Conservation (phyloP, 768 basidiomycete species). For the Trametes villosa region DNA sequence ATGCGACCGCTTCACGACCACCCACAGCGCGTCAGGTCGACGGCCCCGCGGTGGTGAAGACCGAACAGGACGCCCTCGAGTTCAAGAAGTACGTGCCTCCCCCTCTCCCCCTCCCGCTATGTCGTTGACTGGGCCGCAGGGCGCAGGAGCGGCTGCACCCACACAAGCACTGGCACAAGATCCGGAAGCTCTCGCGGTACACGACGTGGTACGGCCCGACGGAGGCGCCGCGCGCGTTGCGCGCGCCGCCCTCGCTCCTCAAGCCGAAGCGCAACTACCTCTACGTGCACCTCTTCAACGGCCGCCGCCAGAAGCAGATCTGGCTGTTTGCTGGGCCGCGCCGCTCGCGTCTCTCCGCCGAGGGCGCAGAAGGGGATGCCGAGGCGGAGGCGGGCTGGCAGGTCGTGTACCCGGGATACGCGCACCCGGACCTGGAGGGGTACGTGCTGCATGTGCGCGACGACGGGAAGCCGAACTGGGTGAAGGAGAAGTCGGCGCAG, state of each 20-base stretch:
- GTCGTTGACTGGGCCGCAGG: no score
- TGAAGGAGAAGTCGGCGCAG: background rate
- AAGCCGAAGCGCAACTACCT: background rate
- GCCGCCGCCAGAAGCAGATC: background rate
- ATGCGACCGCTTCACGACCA: no score
- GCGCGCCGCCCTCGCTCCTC: background rate
- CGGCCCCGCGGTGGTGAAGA: no score
- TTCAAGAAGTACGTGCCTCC: no score
- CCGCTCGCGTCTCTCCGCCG: background rate
- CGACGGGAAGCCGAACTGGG: background rate
- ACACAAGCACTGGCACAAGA: background rate
- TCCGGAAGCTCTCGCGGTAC: background rate
- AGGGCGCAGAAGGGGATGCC: background rate
- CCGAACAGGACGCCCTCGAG: no score
- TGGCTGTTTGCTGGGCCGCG: background rate
- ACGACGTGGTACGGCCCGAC: conserved; percentile 11
- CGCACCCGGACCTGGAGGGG: conserved; percentile 10
- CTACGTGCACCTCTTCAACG: background rate
- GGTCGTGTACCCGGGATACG: background rate
- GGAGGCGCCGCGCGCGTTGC: background rate
- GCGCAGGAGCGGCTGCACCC: background rate
- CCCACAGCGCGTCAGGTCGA: no score
- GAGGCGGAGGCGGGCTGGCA: background rate
- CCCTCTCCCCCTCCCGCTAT: no score
- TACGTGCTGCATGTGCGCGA: conserved; percentile 8